phyloP scores from a whole-genome alignment of 352 stramenopile species.

The Phytophthora macrochlamydospora region DNA sequence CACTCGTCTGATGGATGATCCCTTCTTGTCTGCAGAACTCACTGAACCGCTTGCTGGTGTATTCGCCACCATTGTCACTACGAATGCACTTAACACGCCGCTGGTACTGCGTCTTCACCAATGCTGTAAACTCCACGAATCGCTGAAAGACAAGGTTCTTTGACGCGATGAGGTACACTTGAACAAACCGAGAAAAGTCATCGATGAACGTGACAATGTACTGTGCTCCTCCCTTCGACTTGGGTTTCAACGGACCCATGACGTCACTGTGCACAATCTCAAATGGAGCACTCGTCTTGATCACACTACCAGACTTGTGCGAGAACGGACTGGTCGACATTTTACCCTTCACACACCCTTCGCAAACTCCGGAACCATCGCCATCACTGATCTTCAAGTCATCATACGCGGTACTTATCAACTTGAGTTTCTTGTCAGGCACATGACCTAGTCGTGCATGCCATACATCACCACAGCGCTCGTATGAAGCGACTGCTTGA shows the following conservation, averaged over 20 bases:
- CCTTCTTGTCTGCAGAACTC: constrained; percentile 7
- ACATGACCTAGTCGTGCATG: constrained; percentile 11
- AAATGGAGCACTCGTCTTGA: constrained; percentile 7
- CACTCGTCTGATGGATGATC: constrained; percentile 19
- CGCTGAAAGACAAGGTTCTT: constrained; percentile 7
- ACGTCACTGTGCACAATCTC: constrained; percentile 24
- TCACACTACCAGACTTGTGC: constrained; percentile 11
- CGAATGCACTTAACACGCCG: constrained; percentile 12
- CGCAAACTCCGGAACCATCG: neutral
- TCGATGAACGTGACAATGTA: constrained; percentile 31
- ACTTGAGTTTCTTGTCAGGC: neutral
- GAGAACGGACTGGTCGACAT: constrained; percentile 11
- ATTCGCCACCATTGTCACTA: constrained; percentile 26
- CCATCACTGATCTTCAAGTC: neutral
- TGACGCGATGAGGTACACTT: constrained; percentile 8
- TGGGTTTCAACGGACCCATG: constrained; percentile 20
- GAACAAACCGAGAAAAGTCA: constrained; percentile 18
- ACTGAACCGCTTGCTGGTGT: constrained; percentile 15
- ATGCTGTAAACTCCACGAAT: constrained; percentile 5
- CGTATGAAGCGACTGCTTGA: no score
- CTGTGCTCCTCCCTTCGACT: constrained; percentile 16
- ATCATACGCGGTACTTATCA: neutral
- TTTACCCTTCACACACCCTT: constrained; percentile 17
- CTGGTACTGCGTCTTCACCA: constrained; percentile 9
- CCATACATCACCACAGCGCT: neutral